Conservation (phyloP, 2,329 filamentous ascomycete genomes). For the Fusarium sambucinum region DNA sequence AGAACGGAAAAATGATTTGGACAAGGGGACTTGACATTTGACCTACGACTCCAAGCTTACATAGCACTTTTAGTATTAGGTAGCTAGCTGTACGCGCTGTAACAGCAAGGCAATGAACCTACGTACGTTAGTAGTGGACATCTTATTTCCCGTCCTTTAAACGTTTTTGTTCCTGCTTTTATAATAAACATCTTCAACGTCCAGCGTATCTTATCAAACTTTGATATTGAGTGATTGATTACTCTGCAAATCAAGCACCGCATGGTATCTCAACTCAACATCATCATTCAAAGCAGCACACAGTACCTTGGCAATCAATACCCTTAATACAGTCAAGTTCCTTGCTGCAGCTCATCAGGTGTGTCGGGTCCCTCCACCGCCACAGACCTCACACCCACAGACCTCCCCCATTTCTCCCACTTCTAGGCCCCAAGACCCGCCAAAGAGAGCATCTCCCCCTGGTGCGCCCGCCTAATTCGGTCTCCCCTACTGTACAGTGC, state of each 20-base stretch:
- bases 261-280: not conserved
- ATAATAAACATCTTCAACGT: not conserved
- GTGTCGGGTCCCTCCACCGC: conserved; percentile 39
- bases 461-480: conserved; percentile 40
- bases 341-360: conserved; percentile 30
- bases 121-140: not conserved
- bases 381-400: conserved; percentile 39
- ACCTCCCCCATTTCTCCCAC: conserved; percentile 34
- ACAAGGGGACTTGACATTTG: not conserved
- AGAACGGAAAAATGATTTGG: conserved; percentile 23
- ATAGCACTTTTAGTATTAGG: not conserved
- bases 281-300: not conserved
- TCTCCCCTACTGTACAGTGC: conserved; percentile 30
- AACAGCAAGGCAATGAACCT: not conserved
- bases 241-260: not conserved
- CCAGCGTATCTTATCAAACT: not conserved
- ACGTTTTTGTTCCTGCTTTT: not conserved
- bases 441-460: conserved; percentile 27
- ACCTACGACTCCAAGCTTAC: conserved; percentile 1
- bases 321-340: conserved; percentile 10
- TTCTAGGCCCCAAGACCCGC: conserved; percentile 25
- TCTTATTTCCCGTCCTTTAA: not conserved
- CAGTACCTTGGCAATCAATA: not conserved
- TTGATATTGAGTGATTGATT: not conserved
- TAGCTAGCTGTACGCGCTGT: not conserved